phyloP scores from a whole-genome alignment of 2,329 filamentous ascomycete genomes.

The Lachnellula occidentalis region DNA sequence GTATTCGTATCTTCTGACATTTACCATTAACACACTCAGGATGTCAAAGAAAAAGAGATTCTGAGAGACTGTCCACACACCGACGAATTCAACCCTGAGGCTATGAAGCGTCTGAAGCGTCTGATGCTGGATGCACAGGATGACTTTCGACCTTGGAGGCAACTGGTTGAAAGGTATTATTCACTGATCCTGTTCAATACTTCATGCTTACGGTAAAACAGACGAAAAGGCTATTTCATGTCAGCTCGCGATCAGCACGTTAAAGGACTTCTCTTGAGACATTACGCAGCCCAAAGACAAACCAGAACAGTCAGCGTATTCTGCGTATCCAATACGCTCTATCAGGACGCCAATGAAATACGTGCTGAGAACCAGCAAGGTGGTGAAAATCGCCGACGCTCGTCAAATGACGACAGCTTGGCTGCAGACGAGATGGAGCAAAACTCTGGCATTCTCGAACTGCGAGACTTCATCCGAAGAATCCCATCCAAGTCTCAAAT shows the following conservation, averaged over 20 bases:
- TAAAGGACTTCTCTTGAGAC: not conserved
- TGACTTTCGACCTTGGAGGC: not conserved
- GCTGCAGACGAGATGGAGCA: conserved; percentile 3
- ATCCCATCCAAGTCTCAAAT: conserved; percentile 11
- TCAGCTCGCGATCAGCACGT: conserved; percentile 10
- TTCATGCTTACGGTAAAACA: conserved; percentile 3
- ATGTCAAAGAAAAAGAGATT: conserved; percentile 4
- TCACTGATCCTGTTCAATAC: not conserved
- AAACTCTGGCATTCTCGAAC: conserved; percentile 6
- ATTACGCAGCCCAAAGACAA: conserved; percentile 1
- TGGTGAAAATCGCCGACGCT: not conserved
- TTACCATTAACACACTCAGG: conserved; percentile 1
- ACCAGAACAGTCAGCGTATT: conserved; percentile 6
- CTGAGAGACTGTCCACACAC: conserved; percentile 9
- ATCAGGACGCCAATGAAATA: not conserved
- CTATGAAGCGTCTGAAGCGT: not conserved
- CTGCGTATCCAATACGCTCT: conserved; percentile 12
- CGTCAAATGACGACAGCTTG: not conserved
- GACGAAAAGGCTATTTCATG: conserved; percentile 8
- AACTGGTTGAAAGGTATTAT: not conserved
- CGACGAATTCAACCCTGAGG: conserved; percentile 3
- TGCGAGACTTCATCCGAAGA: conserved; percentile 5
- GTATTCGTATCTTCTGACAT: not conserved
- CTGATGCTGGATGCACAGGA: not conserved
- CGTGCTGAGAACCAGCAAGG: not conserved